Evolutionary conservation across 441 rosid species (phyloP), one percentile per base, ranked within the genome.

Genomic region (Lepidium campestre): DNA sequence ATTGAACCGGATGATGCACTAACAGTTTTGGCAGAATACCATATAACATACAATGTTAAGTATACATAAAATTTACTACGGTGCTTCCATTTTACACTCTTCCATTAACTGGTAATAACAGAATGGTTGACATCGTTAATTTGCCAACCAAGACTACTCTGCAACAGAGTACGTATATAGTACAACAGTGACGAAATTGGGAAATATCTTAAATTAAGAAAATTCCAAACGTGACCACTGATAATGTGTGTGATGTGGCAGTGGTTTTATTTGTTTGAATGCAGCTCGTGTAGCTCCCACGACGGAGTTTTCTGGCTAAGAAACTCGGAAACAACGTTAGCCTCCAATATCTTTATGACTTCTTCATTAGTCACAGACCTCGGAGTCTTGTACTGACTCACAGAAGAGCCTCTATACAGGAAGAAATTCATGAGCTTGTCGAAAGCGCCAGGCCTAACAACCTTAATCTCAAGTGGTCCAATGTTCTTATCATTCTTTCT

Each of bases 341-440:
- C 72, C 22, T 86, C 80, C 66, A 90, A 67, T 19, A 84, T 60
- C 64, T 73, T 68, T 18, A 79, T 36, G 1, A 84, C 81, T 36
- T 75, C 78, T 50, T 71, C 76, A 19, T 71, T 75, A 29, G 63
- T 74, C 64, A 89, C 82, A 55, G 91, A 85, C 46, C 90, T 83
- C 6, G 93, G 85, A 0, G 89, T 84, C 77, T 90, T 90, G 79
- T 86, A 87, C 63, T 90, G 96, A 68, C 77, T 86, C 48, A 90
- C 66, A 10, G 96, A 87, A 19, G 94, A 82, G 9, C 96, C 96
- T 35, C 80, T 77, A 7, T 85, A 82, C 22, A 85, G 64, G 34
- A 75, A 78, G 20, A 77, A 79, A 37, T 73, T 86, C 94, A 90
- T 87, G 15, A 90, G 80, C 2, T 80, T 81, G 19, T 90, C 91